Percentiles rank a stretch among this genome's conserved stretches.
These are phyloP conservation scores for Candida palmyrensis DNA, from an alignment of 805 yeast species.

Conservation along the genomic window DNA sequence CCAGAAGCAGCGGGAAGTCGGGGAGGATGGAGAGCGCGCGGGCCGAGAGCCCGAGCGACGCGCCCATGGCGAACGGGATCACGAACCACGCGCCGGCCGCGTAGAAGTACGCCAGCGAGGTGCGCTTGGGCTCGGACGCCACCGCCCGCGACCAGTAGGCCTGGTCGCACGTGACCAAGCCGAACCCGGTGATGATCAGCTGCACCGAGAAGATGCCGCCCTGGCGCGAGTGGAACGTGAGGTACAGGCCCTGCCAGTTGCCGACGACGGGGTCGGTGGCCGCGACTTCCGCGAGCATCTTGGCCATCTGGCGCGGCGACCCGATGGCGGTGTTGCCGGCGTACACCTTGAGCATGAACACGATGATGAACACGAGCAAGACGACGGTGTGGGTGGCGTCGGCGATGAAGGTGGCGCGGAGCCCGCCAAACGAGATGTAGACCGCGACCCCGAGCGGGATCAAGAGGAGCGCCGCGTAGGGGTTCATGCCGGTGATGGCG, in stretches of 20 bases:
- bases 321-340: conserved; percentile 16
- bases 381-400: conserved; percentile 22
- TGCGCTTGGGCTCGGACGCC: conserved; percentile 17
- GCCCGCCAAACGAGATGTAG: conserved; percentile 20
- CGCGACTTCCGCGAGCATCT: conserved; percentile 12
- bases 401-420: conserved; percentile 21
- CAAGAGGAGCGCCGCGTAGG: conserved; percentile 13
- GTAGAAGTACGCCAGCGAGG: conserved; percentile 18
- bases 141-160: conserved; percentile 22
- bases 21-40: conserved; percentile 19
- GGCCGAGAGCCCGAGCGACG: conserved; percentile 35
- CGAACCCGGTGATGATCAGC: conserved; percentile 18
- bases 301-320: conserved; percentile 20
- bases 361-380: conserved; percentile 15
- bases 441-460: conserved; percentile 20
- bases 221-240: conserved; percentile 14
- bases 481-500: conserved; percentile 12
- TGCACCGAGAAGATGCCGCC: conserved; percentile 18
- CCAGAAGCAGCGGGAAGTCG: conserved; percentile 13
- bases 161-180: conserved; percentile 18
- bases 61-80: conserved; percentile 20
- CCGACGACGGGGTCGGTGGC: conserved; percentile 12
- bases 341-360: conserved; percentile 15
- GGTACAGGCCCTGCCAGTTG: conserved; percentile 12
- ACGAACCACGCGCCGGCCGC: conserved; percentile 22